These are phyloP conservation scores for Saccharomyces hybrid DNA, from an alignment of 1,139 yeast genomes.

Conservation along the genomic window DNA sequence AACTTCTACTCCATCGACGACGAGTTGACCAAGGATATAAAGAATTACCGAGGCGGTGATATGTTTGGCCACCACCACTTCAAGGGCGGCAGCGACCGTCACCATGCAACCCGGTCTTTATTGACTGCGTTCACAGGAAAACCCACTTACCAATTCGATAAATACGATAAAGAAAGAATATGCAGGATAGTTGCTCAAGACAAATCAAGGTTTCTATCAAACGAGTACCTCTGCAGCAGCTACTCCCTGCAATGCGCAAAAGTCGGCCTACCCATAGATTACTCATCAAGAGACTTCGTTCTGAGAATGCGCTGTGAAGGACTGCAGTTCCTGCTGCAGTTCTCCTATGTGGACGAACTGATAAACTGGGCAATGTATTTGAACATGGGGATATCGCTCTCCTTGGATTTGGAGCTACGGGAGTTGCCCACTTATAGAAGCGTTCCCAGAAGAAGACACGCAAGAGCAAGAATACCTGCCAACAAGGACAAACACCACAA, in stretches of 20 bases:
- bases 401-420: slow-evolving; percentile 52
- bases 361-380: slow-evolving; percentile 51
- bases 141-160: slow-evolving; percentile 18
- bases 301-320: slow-evolving; percentile 56
- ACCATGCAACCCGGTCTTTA: slow-evolving; percentile 5
- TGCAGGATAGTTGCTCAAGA: slow-evolving; percentile 23
- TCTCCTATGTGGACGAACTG: slow-evolving; percentile 47
- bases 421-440: slow-evolving; percentile 62
- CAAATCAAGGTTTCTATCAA: slow-evolving; percentile 31
- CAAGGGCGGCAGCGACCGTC: slow-evolving; percentile 5
- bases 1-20: slow-evolving; percentile 45
- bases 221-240: slow-evolving; percentile 39
- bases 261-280: slow-evolving; percentile 63
- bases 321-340: slow-evolving; percentile 57
- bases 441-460: slow-evolving; percentile 60
- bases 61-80: slow-evolving; percentile 9
- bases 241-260: slow-evolving; percentile 62
- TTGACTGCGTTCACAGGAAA: slow-evolving; percentile 6
- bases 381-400: slow-evolving; percentile 52
- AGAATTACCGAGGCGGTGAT: slow-evolving; percentile 19
- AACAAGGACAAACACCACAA: slow-evolving; percentile 1
- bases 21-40: slow-evolving; percentile 15
- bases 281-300: slow-evolving; percentile 37
- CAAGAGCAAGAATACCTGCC: slow-evolving; percentile 26
- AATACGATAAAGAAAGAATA: slow-evolving; percentile 27